These are phyloP conservation scores for Entelexis paramagnoliae DNA, from an alignment of 1,139 yeast species.

Conservation along the genomic window DNA sequence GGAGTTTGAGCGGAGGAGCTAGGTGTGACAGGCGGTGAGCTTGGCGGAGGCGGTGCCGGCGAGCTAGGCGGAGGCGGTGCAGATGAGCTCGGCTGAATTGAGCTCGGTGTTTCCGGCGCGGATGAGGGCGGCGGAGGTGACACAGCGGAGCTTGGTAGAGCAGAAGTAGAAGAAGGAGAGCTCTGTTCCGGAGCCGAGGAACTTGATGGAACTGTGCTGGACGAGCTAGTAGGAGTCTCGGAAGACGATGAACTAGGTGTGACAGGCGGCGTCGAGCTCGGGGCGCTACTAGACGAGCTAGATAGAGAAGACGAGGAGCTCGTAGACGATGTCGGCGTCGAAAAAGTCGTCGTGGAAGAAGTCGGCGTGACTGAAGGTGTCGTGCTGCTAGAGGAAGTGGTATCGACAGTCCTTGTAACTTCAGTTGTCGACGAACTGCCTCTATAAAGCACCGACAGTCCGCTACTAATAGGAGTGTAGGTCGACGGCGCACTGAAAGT, in stretches of 20 bases:
- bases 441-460: background rate
- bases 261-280: background rate
- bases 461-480: background rate
- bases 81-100: background rate
- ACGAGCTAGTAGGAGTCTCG: background rate
- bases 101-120: background rate
- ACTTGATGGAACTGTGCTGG: background rate
- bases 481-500: background rate
- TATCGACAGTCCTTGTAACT: background rate
- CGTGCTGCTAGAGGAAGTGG: background rate
- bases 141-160: background rate
- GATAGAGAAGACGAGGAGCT: background rate
- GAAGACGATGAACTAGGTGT: background rate
- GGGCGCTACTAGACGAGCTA: no score
- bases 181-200: background rate
- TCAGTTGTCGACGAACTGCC: background rate
- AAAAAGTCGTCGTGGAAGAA: background rate
- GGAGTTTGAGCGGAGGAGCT: background rate
- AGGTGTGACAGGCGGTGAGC: background rate
- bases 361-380: background rate
- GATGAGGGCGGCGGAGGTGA: no score
- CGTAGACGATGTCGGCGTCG: background rate
- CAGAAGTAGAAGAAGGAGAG: background rate
- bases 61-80: background rate
- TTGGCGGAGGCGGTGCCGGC: no score